Percentiles rank a stretch among this genome's conserved stretches.
These are phyloP conservation scores for Rhodotorula glutinis DNA, from an alignment of 1,284 basidiomycete species.

Conservation along the genomic window DNA sequence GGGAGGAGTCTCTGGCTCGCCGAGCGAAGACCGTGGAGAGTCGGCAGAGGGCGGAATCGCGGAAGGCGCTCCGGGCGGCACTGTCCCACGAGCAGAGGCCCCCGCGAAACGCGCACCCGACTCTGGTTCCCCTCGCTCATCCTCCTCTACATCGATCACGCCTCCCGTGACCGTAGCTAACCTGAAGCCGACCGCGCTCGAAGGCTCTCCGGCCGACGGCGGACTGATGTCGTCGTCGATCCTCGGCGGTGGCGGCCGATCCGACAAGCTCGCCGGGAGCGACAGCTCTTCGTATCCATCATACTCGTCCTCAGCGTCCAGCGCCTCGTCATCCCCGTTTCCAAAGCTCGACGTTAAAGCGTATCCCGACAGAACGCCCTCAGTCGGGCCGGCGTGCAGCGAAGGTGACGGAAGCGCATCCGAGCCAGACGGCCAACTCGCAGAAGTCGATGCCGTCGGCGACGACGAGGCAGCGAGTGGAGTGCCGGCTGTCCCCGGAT, in stretches of 20 bases:
- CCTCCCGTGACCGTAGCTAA: not conserved
- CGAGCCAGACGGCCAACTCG: not conserved
- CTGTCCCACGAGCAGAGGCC: too few species aligned
- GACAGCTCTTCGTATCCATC: conserved; percentile 40
- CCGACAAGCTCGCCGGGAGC: conserved; percentile 16
- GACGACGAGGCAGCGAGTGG: not conserved
- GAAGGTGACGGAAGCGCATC: not conserved
- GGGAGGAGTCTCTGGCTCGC: conserved; percentile 5
- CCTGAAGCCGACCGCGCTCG: not conserved
- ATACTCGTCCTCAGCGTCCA: conserved; percentile 32
- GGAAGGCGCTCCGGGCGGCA: too few species aligned
- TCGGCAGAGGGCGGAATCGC: too few species aligned
- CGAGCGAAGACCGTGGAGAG: too few species aligned
- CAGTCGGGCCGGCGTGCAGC: not conserved
- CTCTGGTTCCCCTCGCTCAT: not conserved
- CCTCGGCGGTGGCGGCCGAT: conserved; percentile 25
- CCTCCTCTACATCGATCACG: not conserved
- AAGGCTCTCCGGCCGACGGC: conserved; percentile 15
- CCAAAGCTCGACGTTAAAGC: not conserved
- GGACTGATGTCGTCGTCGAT: conserved; percentile 40
- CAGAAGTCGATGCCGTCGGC: not conserved
- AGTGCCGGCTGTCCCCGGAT: conserved; percentile 8
- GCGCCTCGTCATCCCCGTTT: not conserved
- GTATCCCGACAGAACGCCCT: not conserved
- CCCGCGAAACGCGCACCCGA: too few species aligned